These are phyloP conservation scores for Bocquillonia castaneifolia DNA, from an alignment of 441 rosid genomes.

Conservation along the genomic window DNA sequence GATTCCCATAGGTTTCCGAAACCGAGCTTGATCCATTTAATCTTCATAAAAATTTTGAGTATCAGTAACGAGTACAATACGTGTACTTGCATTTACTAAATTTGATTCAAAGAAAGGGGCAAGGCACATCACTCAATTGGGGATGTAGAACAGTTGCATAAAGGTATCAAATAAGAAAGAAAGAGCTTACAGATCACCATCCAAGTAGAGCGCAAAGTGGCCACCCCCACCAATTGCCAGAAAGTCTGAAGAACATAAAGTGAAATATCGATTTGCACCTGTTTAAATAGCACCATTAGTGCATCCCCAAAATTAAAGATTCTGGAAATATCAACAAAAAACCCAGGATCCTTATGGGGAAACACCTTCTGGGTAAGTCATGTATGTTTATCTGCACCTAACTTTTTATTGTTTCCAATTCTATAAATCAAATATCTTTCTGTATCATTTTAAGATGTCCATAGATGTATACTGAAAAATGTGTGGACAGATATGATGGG, in stretches of 20 bases:
- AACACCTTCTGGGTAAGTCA: background rate
- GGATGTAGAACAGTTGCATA: background rate
- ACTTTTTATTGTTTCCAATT: no score
- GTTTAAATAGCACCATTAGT: conserved; percentile 33
- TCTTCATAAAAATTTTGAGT: conserved; percentile 32
- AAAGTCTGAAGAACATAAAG: conserved; percentile 70
- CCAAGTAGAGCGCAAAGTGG: conserved; percentile 85
- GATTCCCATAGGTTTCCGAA: conserved; percentile 89
- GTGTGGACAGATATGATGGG: no score
- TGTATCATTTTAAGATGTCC: background rate
- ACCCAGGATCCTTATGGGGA: background rate
- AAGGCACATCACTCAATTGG: background rate
- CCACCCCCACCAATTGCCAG: conserved; percentile 94
- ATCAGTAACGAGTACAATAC: conserved; percentile 1
- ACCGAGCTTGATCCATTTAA: conserved; percentile 85
- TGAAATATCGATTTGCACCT: conserved; percentile 90
- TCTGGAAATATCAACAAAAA: no score
- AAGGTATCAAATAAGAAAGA: background rate
- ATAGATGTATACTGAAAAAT: no score
- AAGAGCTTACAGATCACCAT: conserved; percentile 64
- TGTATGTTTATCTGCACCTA: no score
- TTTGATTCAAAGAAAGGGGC: background rate
- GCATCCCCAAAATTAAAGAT: no score
- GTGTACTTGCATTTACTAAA: background rate
- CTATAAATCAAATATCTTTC: background rate